Base-by-base conservation (phyloP, 2,329 filamentous ascomycete species). In the Zalaria obscura region DNA sequence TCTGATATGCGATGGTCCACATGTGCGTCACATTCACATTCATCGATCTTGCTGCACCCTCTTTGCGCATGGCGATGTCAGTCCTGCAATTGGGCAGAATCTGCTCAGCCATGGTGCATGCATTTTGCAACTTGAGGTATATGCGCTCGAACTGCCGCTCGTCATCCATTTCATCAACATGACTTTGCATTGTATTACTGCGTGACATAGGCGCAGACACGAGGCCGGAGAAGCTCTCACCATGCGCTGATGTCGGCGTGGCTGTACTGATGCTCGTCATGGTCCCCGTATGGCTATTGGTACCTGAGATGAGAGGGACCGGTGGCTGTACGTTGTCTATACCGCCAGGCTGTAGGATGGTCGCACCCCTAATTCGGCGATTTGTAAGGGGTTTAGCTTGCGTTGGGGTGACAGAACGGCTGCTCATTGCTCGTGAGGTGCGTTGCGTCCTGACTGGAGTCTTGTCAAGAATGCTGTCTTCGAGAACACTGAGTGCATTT, bases 121-220 rank as follows among this genome's bases (percentile, higher is more conserved):
- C 83, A 41, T 72, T 73, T 36, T 80, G 78, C 25, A 94, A 67
- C 36, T 82, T 81, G 29, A 86, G 56, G 63, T 84, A 93, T 25
- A 95, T 85, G 46, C 70, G 76, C 47, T 93, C 88, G 50, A 94
- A 94, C 27, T 79, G 73, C 10, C 75, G 72, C 51, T 93, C 86
- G 47, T 93, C 85, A 48, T 86, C 82, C 2, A 73, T 73, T 43
- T 75, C 72, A 37, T 75, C 72, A 39, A 10, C 27, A 3, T 36
- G 39, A 29, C 27, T 37, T 39, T 66, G 70, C 64, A 41, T 68
- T 59, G 61, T 67, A 40, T 62, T 65, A 48, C 41, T 43, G 29
- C 41, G 41, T n/a, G 32, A 33, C 38, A 35, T 40, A 44, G 40
- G 46, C 49, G 25, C 46, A 36, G 53, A 47, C 3, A 68, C 67